Conservation (phyloP, 306 rosid species). For the Pyrus communis region DNA sequence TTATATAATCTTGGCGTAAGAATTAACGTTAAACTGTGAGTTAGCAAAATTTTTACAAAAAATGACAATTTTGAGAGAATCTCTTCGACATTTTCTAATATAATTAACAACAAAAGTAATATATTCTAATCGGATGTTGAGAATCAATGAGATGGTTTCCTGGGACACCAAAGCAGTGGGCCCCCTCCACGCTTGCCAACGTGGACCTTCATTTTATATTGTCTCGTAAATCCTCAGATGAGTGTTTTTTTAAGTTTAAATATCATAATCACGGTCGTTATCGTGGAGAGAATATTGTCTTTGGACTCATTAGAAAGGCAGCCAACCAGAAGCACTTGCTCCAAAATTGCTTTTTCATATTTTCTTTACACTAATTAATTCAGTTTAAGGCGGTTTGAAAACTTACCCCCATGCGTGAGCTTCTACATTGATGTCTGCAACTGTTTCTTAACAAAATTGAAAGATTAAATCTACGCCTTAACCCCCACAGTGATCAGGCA, state of each 20-base stretch:
- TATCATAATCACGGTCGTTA: slow-evolving; percentile 4
- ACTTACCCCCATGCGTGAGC: not conserved
- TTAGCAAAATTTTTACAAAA: too few relatives aligned
- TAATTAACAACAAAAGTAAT: not conserved
- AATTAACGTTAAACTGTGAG: too few relatives aligned
- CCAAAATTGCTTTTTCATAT: not conserved
- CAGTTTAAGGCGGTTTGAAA: not conserved
- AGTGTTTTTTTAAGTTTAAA: not conserved
- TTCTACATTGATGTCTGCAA: not conserved
- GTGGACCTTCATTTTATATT: not conserved
- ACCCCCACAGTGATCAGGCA: not conserved
- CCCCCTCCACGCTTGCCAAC: slow-evolving; percentile 13
- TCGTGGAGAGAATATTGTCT: slow-evolving; percentile 21
- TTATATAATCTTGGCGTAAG: too few relatives aligned
- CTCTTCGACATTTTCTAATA: too few relatives aligned
- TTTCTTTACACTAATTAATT: slow-evolving; percentile 7
- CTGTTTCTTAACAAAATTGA: not conserved
- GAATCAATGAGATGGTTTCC: not conserved
- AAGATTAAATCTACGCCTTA: not conserved
- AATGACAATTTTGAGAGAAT: too few relatives aligned
- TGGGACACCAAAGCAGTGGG: slow-evolving; percentile 4
- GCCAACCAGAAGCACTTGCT: slow-evolving; percentile 15
- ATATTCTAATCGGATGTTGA: not conserved
- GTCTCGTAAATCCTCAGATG: not conserved
- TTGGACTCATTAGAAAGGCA: slow-evolving; percentile 18